A percentile compares a stretch with the other conserved stretches of the same genome.
These are phyloP conservation scores for Coemansia sp. DNA, from an alignment of 192 early-diverging fungal species.

Conservation along the genomic window DNA sequence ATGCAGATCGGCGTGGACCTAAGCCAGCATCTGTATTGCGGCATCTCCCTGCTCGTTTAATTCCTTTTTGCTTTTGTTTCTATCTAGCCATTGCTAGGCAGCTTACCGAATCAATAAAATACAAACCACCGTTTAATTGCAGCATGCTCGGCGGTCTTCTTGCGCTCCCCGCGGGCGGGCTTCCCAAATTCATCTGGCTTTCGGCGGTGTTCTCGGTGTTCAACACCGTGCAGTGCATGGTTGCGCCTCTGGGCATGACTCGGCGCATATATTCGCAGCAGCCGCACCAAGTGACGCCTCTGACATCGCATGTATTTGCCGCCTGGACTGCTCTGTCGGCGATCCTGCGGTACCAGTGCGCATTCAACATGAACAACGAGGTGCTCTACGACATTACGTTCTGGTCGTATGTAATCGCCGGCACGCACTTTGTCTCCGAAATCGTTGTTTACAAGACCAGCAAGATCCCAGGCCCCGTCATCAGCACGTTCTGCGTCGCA, in stretches of 20 bases:
- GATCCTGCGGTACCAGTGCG: constrained; percentile 79
- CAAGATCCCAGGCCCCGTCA: constrained; percentile 61
- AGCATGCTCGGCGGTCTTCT: constrained; percentile 39
- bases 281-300: constrained; percentile 65
- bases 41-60: too few species aligned
- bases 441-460: constrained; percentile 60
- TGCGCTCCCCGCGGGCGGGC: constrained; percentile 43
- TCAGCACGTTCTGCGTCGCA: constrained; percentile 67
- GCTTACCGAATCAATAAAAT: too few species aligned
- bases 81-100: too few species aligned
- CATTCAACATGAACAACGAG: constrained; percentile 73
- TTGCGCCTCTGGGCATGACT: constrained; percentile 69
- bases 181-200: constrained; percentile 73
- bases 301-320: constrained; percentile 81
- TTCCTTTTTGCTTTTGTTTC: too few species aligned
- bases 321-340: constrained; percentile 82
- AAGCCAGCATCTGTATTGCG: too few species aligned
- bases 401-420: constrained; percentile 71
- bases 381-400: constrained; percentile 50
- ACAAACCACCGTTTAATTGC: too few species aligned
- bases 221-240: constrained; percentile 82
- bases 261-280: constrained; percentile 66
- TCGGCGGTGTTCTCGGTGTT: constrained; percentile 73
- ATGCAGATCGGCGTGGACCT: too few species aligned
- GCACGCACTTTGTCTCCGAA: constrained; percentile 67